Conservation (phyloP, 129 eudicot species). For the Oenanthe sinensis region DNA sequence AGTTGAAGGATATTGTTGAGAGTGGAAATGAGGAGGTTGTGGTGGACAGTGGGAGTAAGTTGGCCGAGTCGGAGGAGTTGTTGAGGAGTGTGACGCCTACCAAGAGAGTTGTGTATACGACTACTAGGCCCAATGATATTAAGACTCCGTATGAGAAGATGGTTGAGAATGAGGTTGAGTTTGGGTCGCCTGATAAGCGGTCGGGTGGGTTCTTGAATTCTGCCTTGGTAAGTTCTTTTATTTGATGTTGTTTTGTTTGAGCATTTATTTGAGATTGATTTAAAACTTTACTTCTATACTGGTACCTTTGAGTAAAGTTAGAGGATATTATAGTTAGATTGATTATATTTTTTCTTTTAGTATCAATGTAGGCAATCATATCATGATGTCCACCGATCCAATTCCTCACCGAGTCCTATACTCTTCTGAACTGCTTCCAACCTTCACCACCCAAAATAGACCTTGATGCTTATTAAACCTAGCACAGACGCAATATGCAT, state of each 20-base stretch:
- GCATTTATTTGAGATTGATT: not conserved
- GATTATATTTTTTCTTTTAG: not conserved
- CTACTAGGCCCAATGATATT: conserved; percentile 84
- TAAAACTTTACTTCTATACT: not conserved
- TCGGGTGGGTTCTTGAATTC: conserved; percentile 93
- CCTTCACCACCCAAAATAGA: not conserved
- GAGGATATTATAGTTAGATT: not conserved
- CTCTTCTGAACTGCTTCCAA: not conserved
- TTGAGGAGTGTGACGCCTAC: conserved; percentile 60
- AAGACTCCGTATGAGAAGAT: conserved; percentile 95
- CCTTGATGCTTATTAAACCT: not conserved
- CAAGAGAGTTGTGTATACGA: conserved; percentile 68
- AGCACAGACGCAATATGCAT: not conserved
- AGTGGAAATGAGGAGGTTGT: conserved; percentile 18
- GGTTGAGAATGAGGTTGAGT: conserved; percentile 84
- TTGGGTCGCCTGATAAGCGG: conserved; percentile 97
- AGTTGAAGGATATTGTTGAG: conserved; percentile 46
- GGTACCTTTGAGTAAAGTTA: not conserved
- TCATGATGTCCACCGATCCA: not conserved
- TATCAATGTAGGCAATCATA: not conserved
- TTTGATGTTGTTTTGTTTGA: not conserved
- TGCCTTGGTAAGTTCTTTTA: conserved; percentile 62
- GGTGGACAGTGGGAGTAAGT: conserved; percentile 29
- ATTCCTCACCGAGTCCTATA: not conserved
- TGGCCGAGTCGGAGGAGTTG: conserved; percentile 77